phyloP scores from a whole-genome alignment of 345 rosid genomes.

The Cardamine chenopodiifolia region DNA sequence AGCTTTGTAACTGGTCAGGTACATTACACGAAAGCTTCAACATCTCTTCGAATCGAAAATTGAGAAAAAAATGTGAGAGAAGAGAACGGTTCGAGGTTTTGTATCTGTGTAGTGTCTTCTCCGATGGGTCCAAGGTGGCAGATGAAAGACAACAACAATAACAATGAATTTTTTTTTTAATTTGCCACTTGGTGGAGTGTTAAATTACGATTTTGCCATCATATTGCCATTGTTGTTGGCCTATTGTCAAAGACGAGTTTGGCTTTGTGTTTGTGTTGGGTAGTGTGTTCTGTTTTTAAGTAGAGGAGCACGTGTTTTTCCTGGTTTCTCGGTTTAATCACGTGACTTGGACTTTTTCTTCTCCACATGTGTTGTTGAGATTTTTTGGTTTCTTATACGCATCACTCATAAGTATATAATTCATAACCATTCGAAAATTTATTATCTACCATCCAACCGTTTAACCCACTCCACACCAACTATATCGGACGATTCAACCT shows the following conservation, averaged over 20 bases:
- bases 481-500: slow-evolving; percentile 18
- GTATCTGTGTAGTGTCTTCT: slow-evolving; percentile 19
- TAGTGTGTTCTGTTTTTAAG: not conserved
- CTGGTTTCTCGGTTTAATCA: slow-evolving; percentile 34
- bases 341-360: slow-evolving; percentile 39
- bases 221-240: slow-evolving; percentile 12
- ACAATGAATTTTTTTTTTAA: not conserved
- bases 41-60: slow-evolving; percentile 40
- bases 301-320: slow-evolving; percentile 27
- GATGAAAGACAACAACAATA: slow-evolving; percentile 15
- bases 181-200: slow-evolving; percentile 22
- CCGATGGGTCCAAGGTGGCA: slow-evolving; percentile 54
- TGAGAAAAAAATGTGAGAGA: not conserved
- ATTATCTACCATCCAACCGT: slow-evolving; percentile 14
- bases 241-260: slow-evolving; percentile 30
- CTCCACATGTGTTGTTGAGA: slow-evolving; percentile 35
- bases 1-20: slow-evolving; percentile 46
- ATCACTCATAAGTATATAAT: not conserved
- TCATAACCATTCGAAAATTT: slow-evolving; percentile 2
- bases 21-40: slow-evolving; percentile 60
- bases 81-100: slow-evolving; percentile 1
- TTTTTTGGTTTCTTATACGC: slow-evolving; percentile 2
- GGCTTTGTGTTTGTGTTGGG: not conserved
- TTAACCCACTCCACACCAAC: slow-evolving; percentile 30
- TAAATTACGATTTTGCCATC: slow-evolving; percentile 42